Conservation (phyloP, 2,329 filamentous ascomycete species). For the Periconia digitata region DNA sequence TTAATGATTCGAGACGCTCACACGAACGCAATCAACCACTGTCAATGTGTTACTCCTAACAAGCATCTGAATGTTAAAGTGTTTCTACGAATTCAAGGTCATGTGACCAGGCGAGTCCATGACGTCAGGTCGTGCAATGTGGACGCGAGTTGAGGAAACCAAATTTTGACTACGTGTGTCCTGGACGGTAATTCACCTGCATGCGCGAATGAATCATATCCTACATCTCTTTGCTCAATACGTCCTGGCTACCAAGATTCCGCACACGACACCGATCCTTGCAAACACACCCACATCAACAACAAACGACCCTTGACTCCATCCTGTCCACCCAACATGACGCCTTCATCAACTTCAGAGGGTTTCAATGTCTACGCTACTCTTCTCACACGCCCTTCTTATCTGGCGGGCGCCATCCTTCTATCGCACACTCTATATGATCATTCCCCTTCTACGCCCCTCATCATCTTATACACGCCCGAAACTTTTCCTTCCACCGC, state of each 20-base stretch:
- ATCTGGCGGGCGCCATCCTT: constrained; percentile 55
- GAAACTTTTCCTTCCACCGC: constrained; percentile 43
- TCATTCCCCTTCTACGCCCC: constrained; percentile 49
- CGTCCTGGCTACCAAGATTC: too few species aligned
- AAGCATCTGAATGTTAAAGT: too few species aligned
- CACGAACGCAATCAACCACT: too few species aligned
- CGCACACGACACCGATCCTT: too few species aligned
- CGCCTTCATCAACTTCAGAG: background rate
- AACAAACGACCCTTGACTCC: background rate
- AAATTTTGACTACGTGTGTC: background rate
- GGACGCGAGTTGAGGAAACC: background rate
- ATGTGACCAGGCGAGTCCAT: constrained; percentile 8
- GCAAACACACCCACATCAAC: background rate
- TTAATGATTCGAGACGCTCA: too few species aligned
- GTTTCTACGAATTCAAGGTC: background rate
- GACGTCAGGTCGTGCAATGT: constrained; percentile 6
- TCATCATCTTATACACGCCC: constrained; percentile 54
- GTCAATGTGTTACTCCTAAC: too few species aligned
- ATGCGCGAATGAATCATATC: too few species aligned
- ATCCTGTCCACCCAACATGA: background rate
- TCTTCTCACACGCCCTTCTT: constrained; percentile 54
- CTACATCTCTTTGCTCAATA: too few species aligned
- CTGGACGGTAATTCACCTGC: too few species aligned
- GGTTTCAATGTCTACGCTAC: constrained; percentile 49
- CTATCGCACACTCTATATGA: constrained; percentile 53